Evolutionary conservation across 1,284 basidiomycete genomes (phyloP).

Genomic region (Rhizoctonia solani): DNA sequence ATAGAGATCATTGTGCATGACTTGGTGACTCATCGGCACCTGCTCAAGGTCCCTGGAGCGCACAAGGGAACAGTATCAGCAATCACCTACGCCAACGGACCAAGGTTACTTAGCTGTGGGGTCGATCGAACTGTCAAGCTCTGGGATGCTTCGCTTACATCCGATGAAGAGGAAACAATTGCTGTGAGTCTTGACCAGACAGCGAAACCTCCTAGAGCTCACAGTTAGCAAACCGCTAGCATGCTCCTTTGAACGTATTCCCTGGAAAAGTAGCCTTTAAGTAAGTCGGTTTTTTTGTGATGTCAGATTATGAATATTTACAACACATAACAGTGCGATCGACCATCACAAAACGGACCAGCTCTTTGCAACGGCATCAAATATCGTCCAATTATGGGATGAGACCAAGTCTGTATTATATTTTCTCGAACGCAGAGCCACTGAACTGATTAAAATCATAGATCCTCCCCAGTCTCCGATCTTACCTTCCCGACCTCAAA

Average conservation of each 20-base stretch:
- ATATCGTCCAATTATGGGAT: conserved; percentile 96
- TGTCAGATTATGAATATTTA: conserved; percentile 22
- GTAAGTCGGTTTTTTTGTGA: conserved; percentile 49
- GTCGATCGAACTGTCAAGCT: conserved; percentile 91
- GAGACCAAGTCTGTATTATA: conserved; percentile 73
- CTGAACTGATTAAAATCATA: conserved; percentile 9
- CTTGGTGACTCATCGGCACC: conserved; percentile 67
- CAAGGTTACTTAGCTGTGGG: conserved; percentile 85
- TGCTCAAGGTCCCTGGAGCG: conserved; percentile 74
- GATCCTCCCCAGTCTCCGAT: conserved; percentile 57
- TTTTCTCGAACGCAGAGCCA: background rate
- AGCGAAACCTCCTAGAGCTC: conserved; percentile 11
- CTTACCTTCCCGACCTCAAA: conserved; percentile 81
- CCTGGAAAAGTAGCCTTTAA: conserved; percentile 87
- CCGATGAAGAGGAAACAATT: conserved; percentile 41
- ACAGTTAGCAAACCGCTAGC: background rate
- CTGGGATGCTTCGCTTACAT: conserved; percentile 62
- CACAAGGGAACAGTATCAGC: conserved; percentile 95
- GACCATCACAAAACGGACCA: conserved; percentile 90
- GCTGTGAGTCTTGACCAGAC: conserved; percentile 41
- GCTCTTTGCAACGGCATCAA: conserved; percentile 93
- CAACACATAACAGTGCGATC: conserved; percentile 66
- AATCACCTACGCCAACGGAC: conserved; percentile 69
- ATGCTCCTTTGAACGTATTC: conserved; percentile 68
- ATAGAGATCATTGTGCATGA: conserved; percentile 89